Evolutionary conservation across 2,329 filamentous ascomycete species (phyloP).

Genomic region (Arthrobotrys sphaeroides): DNA sequence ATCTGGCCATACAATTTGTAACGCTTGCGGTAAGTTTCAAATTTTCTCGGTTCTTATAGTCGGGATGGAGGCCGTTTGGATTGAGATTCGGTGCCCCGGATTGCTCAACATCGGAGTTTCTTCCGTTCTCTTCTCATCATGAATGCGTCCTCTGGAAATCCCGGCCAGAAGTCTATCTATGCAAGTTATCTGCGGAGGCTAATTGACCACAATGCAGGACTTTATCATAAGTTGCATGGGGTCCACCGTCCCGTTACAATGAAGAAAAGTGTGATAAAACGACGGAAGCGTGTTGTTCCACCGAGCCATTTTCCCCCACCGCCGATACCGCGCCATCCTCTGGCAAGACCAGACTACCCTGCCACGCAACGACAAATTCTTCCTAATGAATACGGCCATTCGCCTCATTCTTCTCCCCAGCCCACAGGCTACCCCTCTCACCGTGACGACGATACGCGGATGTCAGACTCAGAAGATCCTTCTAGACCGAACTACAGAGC

Average conservation of each 20-base stretch:
- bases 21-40: conserved; percentile 87
- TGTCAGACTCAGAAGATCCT: conserved; percentile 45
- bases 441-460: conserved; percentile 42
- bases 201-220: conserved; percentile 66
- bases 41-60: conserved; percentile 8
- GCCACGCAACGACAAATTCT: conserved; percentile 38
- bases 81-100: background rate
- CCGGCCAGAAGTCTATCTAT: background rate
- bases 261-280: conserved; percentile 98
- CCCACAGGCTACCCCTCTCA: conserved; percentile 20
- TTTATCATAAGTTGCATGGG: conserved; percentile 96
- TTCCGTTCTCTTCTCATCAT: background rate
- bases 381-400: conserved; percentile 47
- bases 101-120: background rate
- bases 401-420: conserved; percentile 39
- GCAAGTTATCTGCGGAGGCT: conserved; percentile 39
- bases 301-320: conserved; percentile 62
- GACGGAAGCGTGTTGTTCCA: conserved; percentile 91
- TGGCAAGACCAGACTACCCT: conserved; percentile 36
- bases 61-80: background rate
- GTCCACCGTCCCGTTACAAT: conserved; percentile 94
- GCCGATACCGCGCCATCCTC: conserved; percentile 39
- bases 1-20: conserved; percentile 95
- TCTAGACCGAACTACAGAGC: conserved; percentile 27
- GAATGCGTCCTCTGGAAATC: conserved; percentile 5